Conservation (phyloP, 805 yeast genomes). For the Peterozyma toletana region DNA sequence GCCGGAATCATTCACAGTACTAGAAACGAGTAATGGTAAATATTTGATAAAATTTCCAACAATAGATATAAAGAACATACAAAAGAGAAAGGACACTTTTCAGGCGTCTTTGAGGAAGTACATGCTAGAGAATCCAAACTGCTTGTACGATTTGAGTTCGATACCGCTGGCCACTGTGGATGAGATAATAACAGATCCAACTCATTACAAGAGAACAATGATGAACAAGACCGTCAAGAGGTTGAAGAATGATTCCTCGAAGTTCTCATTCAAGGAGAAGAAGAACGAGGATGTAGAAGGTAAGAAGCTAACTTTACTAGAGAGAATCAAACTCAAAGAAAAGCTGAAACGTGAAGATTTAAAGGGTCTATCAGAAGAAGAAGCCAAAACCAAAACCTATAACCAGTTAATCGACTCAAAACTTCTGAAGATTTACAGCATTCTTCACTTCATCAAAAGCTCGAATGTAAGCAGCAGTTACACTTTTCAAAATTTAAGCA, state of each 20-base stretch:
- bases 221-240: slow-evolving; percentile 4
- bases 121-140: not conserved
- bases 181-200: slow-evolving; percentile 2
- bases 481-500: slow-evolving; percentile 9
- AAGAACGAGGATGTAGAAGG: slow-evolving; percentile 9
- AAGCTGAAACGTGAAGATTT: slow-evolving; percentile 11
- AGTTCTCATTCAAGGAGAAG: slow-evolving; percentile 27
- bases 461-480: slow-evolving; percentile 10
- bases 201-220: not conserved
- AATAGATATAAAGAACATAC: not conserved
- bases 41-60: slow-evolving; percentile 3
- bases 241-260: slow-evolving; percentile 25
- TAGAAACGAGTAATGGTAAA: slow-evolving; percentile 4
- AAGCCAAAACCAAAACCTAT: not conserved
- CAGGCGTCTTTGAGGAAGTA: not conserved
- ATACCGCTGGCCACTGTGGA: slow-evolving; percentile 2
- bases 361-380: not conserved
- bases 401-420: slow-evolving; percentile 12
- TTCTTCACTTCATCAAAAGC: slow-evolving; percentile 14
- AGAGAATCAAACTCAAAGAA: slow-evolving; percentile 32
- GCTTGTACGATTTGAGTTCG: not conserved
- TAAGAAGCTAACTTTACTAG: slow-evolving; percentile 23
- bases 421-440: slow-evolving; percentile 14
- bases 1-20: slow-evolving; percentile 5
- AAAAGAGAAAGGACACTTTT: slow-evolving; percentile 2